Evolutionary conservation across 169 alveolate genomes (phyloP).

Genomic region (Amoebophrya sp.): DNA sequence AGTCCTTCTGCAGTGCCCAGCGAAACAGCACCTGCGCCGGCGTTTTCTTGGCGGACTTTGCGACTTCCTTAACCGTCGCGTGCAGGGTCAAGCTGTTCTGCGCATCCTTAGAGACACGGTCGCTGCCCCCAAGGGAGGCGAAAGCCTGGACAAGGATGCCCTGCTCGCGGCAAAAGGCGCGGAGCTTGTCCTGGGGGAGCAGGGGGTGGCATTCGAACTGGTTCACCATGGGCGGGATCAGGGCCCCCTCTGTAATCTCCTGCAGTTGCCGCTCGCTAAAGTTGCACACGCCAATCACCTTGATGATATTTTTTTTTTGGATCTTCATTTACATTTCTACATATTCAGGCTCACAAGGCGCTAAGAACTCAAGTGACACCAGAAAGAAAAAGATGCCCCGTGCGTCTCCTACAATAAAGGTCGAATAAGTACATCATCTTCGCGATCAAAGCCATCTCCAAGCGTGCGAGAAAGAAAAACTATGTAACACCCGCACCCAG

Average conservation of each 20-base stretch:
- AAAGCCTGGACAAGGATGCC: conserved; percentile 6
- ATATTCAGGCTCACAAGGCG: too few relatives aligned
- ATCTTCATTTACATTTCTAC: too few relatives aligned
- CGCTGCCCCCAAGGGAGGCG: neutral
- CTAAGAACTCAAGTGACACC: too few relatives aligned
- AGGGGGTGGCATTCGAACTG: conserved; percentile 27
- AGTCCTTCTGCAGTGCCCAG: neutral
- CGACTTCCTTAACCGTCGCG: neutral
- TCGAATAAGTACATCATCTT: too few relatives aligned
- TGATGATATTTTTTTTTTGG: too few relatives aligned
- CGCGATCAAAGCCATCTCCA: too few relatives aligned
- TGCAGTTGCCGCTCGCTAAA: neutral
- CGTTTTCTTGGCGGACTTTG: neutral
- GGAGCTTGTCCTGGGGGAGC: neutral
- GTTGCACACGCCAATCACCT: conserved; percentile 16
- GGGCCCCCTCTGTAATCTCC: neutral
- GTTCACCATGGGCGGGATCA: neutral
- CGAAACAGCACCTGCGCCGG: neutral
- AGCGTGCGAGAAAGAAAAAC: too few relatives aligned
- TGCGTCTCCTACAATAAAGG: too few relatives aligned
- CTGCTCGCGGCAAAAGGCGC: neutral
- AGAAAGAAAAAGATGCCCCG: too few relatives aligned
- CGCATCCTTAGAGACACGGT: neutral
- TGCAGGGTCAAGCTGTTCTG: neutral
- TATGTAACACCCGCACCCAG: too few relatives aligned